A percentile compares a stretch with the other conserved stretches of the same genome.
phyloP scores from a whole-genome alignment of 139 green algal species.

The Pseudopediastrum boryanum region DNA sequence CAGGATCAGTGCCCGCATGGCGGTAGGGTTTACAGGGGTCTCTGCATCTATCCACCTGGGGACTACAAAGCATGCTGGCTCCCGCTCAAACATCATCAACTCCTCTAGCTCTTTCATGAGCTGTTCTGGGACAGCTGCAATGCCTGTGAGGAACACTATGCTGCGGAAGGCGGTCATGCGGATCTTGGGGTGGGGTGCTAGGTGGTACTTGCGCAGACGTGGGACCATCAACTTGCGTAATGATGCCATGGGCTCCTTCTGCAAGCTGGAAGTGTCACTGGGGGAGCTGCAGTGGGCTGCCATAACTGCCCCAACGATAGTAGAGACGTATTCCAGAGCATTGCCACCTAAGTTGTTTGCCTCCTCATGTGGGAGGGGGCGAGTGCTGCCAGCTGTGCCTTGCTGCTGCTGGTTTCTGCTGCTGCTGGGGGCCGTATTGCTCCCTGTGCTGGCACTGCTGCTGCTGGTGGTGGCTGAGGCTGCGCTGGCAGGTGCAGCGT shows the following conservation, averaged over 20 bases:
- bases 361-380: too few relatives aligned
- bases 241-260: not conserved
- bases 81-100: not conserved
- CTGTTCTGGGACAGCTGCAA: not conserved
- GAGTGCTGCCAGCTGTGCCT: too few relatives aligned
- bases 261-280: not conserved
- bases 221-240: conserved; percentile 1
- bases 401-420: too few relatives aligned
- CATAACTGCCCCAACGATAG: not conserved
- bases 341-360: not conserved
- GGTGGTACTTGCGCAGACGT: not conserved
- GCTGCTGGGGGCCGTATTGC: too few relatives aligned
- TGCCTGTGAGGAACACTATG: not conserved
- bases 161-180: not conserved
- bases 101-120: not conserved
- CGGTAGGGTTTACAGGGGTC: not conserved
- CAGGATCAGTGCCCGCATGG: too few relatives aligned
- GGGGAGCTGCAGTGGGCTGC: not conserved
- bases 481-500: too few relatives aligned
- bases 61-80: not conserved
- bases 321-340: not conserved
- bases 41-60: not conserved
- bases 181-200: not conserved
- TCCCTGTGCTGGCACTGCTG: too few relatives aligned
- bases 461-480: too few relatives aligned